A percentile compares a stretch with the other conserved stretches of the same genome.
Conservation (phyloP, 805 yeast species). For the Candida wancherniae region DNA sequence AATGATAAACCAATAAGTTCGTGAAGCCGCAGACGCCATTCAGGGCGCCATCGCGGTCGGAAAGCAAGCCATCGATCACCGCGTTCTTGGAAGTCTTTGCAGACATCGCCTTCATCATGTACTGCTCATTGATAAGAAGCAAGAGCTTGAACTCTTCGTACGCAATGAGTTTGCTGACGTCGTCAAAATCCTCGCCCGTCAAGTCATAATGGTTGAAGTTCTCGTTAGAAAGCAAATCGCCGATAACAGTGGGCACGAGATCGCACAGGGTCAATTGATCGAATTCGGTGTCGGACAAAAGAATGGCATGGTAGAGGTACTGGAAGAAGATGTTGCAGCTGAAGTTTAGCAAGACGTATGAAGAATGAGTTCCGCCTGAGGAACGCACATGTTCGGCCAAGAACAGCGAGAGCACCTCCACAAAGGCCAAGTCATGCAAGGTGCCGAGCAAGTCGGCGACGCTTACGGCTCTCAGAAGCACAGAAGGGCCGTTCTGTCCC, state of each 20-base stretch:
- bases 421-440: constrained; percentile 54
- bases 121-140: constrained; percentile 81
- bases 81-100: constrained; percentile 33
- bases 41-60: constrained; percentile 17
- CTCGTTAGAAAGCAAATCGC: constrained; percentile 29
- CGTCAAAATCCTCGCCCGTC: constrained; percentile 27
- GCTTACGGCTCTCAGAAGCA: constrained; percentile 14
- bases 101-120: constrained; percentile 55
- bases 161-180: constrained; percentile 45
- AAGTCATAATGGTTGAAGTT: constrained; percentile 32
- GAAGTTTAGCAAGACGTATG: constrained; percentile 33
- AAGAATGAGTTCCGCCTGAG: constrained; percentile 17
- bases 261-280: constrained; percentile 20
- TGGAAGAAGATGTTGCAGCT: constrained; percentile 39
- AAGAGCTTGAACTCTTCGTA: constrained; percentile 67
- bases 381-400: constrained; percentile 24
- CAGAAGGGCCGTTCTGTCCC: constrained; percentile 16
- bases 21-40: constrained; percentile 62
- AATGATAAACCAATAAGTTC: constrained; percentile 52
- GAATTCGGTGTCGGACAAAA: constrained; percentile 34
- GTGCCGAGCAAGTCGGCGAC: constrained; percentile 27
- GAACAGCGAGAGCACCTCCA: constrained; percentile 35
- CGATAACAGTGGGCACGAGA: constrained; percentile 27
- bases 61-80: constrained; percentile 49
- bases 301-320: constrained; percentile 32